Base-by-base conservation (phyloP, 2,329 filamentous ascomycete genomes). In the Knoxdaviesia proteae region DNA sequence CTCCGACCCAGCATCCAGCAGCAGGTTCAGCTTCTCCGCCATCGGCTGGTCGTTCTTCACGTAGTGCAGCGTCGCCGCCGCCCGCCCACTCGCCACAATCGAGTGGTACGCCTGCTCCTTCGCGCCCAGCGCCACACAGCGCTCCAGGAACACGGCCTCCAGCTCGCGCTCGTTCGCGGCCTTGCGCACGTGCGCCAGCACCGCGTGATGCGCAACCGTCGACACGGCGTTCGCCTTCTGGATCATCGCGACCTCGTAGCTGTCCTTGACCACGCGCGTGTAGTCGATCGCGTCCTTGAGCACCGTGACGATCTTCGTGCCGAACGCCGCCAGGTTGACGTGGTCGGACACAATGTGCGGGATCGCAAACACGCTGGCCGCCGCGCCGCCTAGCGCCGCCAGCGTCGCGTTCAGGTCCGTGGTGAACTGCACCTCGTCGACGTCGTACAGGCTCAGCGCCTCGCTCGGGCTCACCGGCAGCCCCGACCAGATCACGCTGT, bases 401-500 rank as follows among this genome's bases (percentile, higher is more conserved):
- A 87, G 67, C n/a, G 70, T 69, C n/a, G 74, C 62, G 56, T 90
- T 87, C 50, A 93, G 65, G 38, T 90, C 79, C 42, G 71, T 74
- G 7, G 77, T 79, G 47, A 75, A 75, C 45, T 71, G 69, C 48
- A 88, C 84, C 34, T 74, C 65, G 56, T 96, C 88, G 48, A 92
- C 74, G 49, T 93, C 84, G 61, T 84, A 96, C 48, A 72, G 69
- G 40, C 71, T 61, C 47, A 80, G 62, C 6, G 88, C 88, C 54
- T 94, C 80, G 37, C 80, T 69, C 34, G 70, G 62, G 34, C 77
- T 82, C 47, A 92, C 64, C 0, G 88, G 90, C 10, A 96, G 69
- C 8, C 90, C 90, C 32, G 80, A 82, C 88, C 88, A 98, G 54
- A 96, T 84, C 45, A 96, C 86, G 43, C 77, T 77, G 38, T 90